A percentile compares a stretch with the other conserved stretches of the same genome.
phyloP scores from a whole-genome alignment of 768 basidiomycete genomes.

The Suillus cothurnatus region DNA sequence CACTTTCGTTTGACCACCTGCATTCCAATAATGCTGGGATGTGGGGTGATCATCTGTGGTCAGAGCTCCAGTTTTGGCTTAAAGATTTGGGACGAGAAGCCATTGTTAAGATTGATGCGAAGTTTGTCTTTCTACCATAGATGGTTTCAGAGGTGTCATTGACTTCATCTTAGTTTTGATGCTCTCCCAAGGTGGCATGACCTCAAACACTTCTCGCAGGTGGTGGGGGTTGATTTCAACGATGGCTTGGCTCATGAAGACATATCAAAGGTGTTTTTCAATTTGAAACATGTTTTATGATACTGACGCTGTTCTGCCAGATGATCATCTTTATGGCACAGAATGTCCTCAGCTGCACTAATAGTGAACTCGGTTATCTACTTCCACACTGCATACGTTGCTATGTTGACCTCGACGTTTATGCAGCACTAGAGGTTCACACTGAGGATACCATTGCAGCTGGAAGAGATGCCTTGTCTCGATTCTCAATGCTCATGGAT shows the following conservation, averaged over 20 bases:
- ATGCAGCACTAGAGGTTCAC: background rate
- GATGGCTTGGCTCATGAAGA: background rate
- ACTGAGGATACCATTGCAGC: background rate
- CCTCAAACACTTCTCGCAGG: background rate
- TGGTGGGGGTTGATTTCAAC: background rate
- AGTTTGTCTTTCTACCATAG: background rate
- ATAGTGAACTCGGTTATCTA: background rate
- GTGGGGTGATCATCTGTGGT: background rate
- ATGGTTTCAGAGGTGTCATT: background rate
- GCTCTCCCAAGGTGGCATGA: background rate
- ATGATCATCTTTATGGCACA: background rate
- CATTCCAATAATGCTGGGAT: background rate
- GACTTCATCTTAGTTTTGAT: slow-evolving; percentile 1
- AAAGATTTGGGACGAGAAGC: background rate
- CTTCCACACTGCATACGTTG: background rate
- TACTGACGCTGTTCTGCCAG: background rate
- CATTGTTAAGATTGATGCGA: background rate
- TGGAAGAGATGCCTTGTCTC: background rate
- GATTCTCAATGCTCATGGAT: background rate
- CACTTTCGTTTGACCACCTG: background rate
- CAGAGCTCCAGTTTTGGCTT: background rate
- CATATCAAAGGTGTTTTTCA: background rate
- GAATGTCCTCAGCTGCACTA: background rate
- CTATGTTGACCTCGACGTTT: background rate
- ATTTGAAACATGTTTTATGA: background rate